A percentile compares a stretch with the other conserved stretches of the same genome.
These are phyloP conservation scores for Petunia secreta DNA, from an alignment of 257 asterid species.

Conservation along the genomic window DNA sequence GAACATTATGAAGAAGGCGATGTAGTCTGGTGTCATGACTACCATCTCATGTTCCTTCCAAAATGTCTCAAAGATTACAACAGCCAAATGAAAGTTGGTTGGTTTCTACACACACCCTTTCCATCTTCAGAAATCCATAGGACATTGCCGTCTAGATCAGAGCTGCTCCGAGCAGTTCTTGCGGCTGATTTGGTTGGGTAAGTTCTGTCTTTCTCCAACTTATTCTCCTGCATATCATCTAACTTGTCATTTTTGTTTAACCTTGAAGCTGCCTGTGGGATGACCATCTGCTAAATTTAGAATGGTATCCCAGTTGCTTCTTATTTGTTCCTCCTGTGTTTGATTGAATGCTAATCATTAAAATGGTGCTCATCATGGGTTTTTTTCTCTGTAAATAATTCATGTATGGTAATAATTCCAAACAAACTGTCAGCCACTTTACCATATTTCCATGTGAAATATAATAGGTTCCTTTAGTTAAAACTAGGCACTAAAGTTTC, in stretches of 20 bases:
- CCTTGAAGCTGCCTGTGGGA: conserved; percentile 1
- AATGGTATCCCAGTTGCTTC: not conserved
- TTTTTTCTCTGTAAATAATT: not conserved
- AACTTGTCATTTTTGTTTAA: not conserved
- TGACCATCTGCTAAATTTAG: not conserved
- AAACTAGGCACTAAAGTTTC: not conserved
- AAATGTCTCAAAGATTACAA: conserved; percentile 74
- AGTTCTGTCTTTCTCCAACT: conserved; percentile 21
- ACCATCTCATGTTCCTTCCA: conserved; percentile 96
- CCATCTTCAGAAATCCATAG: conserved; percentile 97
- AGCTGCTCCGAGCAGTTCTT: conserved; percentile 79
- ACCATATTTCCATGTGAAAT: not conserved
- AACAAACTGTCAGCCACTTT: not conserved
- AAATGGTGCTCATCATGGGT: not conserved
- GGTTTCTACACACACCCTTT: conserved; percentile 97
- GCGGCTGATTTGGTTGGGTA: conserved; percentile 97
- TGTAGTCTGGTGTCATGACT: conserved; percentile 96
- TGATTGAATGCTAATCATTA: not conserved
- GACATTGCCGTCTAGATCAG: conserved; percentile 90
- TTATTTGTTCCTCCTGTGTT: not conserved
- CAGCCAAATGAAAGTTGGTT: conserved; percentile 86
- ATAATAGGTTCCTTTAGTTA: not conserved
- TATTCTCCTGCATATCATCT: conserved; percentile 22
- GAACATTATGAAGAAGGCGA: conserved; percentile 84
- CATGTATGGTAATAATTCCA: not conserved